Conservation (phyloP, 169 alveolate genomes). For the Besnoitia besnoiti region DNA sequence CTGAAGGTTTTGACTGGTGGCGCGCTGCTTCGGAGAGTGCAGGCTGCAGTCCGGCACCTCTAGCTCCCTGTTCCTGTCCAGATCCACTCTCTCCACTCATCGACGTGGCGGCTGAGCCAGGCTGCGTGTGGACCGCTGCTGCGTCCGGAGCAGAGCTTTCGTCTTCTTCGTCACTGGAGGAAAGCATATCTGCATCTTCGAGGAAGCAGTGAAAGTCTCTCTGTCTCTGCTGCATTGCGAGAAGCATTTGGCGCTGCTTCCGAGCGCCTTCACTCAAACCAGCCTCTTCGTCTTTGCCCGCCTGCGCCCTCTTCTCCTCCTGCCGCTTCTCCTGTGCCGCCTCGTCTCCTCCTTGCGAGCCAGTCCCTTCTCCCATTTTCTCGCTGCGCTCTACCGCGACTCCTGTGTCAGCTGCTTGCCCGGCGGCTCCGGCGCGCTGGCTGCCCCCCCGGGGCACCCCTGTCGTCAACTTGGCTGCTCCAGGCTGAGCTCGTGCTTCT, state of each 20-base stretch:
- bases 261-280: slow-evolving; percentile 11
- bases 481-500: too few relatives aligned
- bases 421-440: neutral
- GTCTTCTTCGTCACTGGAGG: neutral
- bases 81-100: too few relatives aligned
- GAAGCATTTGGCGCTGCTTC: slow-evolving; percentile 9
- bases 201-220: slow-evolving; percentile 3
- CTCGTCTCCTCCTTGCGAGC: neutral
- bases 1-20: too few relatives aligned
- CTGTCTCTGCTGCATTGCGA: slow-evolving; percentile 31
- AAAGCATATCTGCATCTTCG: slow-evolving; percentile 23
- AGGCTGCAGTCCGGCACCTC: too few relatives aligned
- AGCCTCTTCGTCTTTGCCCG: neutral
- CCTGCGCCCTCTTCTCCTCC: neutral
- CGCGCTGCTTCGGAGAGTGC: too few relatives aligned
- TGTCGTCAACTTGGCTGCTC: neutral
- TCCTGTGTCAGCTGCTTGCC: neutral
- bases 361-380: neutral
- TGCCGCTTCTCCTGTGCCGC: neutral
- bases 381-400: neutral
- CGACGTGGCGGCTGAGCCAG: too few relatives aligned
- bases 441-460: neutral
- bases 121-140: too few relatives aligned
- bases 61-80: too few relatives aligned
- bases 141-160: neutral